These are phyloP conservation scores for Fusarium paranaense DNA, from an alignment of 2,329 filamentous ascomycete species.

Conservation along the genomic window DNA sequence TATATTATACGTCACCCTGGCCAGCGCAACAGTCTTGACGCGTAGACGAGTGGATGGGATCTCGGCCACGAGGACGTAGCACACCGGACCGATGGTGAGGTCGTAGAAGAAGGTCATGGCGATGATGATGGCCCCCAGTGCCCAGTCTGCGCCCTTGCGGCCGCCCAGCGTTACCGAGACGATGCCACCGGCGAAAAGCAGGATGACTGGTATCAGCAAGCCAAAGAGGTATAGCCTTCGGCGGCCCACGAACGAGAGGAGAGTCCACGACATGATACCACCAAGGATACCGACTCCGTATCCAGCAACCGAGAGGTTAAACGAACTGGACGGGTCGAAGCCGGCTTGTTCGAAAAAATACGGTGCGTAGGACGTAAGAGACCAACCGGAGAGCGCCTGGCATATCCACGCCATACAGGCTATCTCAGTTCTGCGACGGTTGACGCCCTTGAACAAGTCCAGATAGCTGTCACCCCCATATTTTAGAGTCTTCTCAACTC, in stretches of 20 bases:
- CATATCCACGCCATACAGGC: slow-evolving; percentile 43
- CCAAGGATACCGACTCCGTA: slow-evolving; percentile 56
- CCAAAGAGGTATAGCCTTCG: slow-evolving; percentile 55
- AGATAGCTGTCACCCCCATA: slow-evolving; percentile 47
- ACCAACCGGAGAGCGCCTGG: slow-evolving; percentile 42
- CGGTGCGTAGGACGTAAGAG: slow-evolving; percentile 38
- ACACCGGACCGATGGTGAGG: slow-evolving; percentile 37
- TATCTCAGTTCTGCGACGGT: slow-evolving; percentile 45
- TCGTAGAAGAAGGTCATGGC: slow-evolving; percentile 56
- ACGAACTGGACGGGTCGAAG: slow-evolving; percentile 50
- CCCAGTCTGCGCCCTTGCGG: slow-evolving; percentile 46
- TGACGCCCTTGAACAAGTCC: slow-evolving; percentile 40
- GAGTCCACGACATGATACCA: slow-evolving; percentile 53
- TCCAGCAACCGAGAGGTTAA: slow-evolving; percentile 54
- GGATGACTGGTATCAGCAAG: slow-evolving; percentile 42
- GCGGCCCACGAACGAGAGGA: slow-evolving; percentile 53
- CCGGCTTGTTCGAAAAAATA: slow-evolving; percentile 60
- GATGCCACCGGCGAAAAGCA: slow-evolving; percentile 56
- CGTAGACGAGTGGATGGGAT: slow-evolving; percentile 53
- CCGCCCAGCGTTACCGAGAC: slow-evolving; percentile 49
- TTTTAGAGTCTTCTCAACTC: slow-evolving; percentile 55
- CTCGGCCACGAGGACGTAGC: slow-evolving; percentile 55
- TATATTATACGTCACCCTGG: slow-evolving; percentile 44
- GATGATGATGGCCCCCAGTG: slow-evolving; percentile 51
- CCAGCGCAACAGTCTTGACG: slow-evolving; percentile 55